Evolutionary conservation across 2,329 filamentous ascomycete genomes (phyloP), one percentile per base, ranked within the genome.

Genomic region (Amphichorda felina): DNA sequence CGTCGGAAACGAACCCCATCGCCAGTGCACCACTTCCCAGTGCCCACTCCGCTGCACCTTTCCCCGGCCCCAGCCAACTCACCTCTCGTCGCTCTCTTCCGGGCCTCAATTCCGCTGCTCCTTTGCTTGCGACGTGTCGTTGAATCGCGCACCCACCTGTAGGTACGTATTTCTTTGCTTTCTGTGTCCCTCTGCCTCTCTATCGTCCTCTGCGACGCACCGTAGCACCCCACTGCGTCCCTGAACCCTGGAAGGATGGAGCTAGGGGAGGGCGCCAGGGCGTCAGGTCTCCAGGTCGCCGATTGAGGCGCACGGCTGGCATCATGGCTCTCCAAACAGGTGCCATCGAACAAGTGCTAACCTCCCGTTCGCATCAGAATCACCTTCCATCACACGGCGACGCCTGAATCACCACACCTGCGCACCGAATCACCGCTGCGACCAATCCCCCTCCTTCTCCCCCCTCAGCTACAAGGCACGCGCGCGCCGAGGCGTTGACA

Each of bases 161-260:
- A 24, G 10, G 21, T 24, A 10, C 21, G 21, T 24, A 6, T 24
- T 11, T 31, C 15, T 10, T 11, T 15, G 2, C 29, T 11, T 16
- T 18, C 7, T n/a, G 4, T 18, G 9, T 16, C 29, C 27, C 27
- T 7, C 18, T 35, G 7, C 29, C 14, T 18, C 10, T 35, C 24
- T 16, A 15, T 2, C 28, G 34, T 26, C 29, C 32, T 41, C 35
- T 24, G 37, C 38, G 35, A 19, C 33, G 36, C 35, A 24, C 28
- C 11, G 21, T 9, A 31, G 19, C 13, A 15, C 32, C 30, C 38
- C 22, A 28, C 19, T 22, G 16, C 9, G 33, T 30, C 18, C 32
- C 16, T 30, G 36, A 19, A 33, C 22, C 34, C 13, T 27, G 29
- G 29, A 29, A 24, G 6, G 21, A 24, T n/a, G n/a, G n/a, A n/a